A percentile compares a stretch with the other conserved stretches of the same genome.
Conservation (phyloP, 2,329 filamentous ascomycete species). For the Ustulina deusta region DNA sequence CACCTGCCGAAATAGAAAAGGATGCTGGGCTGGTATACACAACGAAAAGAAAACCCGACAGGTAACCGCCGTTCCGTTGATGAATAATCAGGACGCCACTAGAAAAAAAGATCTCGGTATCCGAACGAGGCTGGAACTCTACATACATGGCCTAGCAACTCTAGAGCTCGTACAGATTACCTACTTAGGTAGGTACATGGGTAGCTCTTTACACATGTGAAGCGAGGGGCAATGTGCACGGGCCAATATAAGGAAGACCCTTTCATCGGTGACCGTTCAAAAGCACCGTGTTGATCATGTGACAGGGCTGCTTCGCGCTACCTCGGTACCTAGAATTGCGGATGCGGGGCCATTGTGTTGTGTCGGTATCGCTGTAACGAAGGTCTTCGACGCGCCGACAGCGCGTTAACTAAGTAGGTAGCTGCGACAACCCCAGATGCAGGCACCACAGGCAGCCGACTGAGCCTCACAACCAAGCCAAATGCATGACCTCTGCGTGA, state of each 20-base stretch:
- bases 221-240: constrained; percentile 28
- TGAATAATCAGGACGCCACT: no score
- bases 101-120: no score
- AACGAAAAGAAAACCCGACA: no score
- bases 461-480: neutral
- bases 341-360: constrained; percentile 13
- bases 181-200: constrained; percentile 15
- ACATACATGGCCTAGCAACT: no score
- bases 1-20: no score
- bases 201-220: constrained; percentile 17
- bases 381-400: constrained; percentile 27
- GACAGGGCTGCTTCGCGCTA: constrained; percentile 38
- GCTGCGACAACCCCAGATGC: no score
- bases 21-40: no score
- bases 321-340: no score
- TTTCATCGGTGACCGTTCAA: neutral
- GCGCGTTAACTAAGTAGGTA: no score
- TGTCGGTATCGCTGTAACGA: constrained; percentile 27
- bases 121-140: no score
- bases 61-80: no score
- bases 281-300: constrained; percentile 43
- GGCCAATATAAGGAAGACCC: constrained; percentile 22
- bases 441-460: no score
- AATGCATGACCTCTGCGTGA: neutral
- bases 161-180: neutral